Conservation (phyloP, 345 rosid species). For the Aethionema arabicum region DNA sequence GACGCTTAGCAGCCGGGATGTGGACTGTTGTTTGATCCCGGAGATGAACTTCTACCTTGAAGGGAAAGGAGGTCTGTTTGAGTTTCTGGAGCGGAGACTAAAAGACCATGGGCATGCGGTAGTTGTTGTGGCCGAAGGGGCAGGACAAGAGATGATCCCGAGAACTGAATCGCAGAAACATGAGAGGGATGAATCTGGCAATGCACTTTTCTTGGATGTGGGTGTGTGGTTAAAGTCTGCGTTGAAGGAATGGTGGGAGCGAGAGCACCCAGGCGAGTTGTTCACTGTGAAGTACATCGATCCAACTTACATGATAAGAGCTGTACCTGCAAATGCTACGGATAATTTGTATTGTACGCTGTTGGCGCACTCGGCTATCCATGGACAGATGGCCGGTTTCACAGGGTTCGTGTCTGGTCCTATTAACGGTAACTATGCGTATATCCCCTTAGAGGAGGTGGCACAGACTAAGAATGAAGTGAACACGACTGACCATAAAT, state of each 20-base stretch:
- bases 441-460: conserved; percentile 77
- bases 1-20: conserved; percentile 89
- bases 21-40: conserved; percentile 88
- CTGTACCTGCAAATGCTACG: conserved; percentile 78
- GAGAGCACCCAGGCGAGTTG: conserved; percentile 62
- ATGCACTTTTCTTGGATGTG: conserved; percentile 70
- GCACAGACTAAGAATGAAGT: conserved; percentile 66
- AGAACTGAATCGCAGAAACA: conserved; percentile 59
- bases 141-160: conserved; percentile 84
- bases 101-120: conserved; percentile 75
- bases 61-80: conserved; percentile 73
- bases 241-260: conserved; percentile 70
- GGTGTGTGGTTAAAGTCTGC: conserved; percentile 78
- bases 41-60: conserved; percentile 69
- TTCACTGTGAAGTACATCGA: conserved; percentile 84
- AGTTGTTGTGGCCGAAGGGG: conserved; percentile 85
- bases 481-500: conserved; percentile 64
- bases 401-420: conserved; percentile 89
- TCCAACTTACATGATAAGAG: conserved; percentile 94
- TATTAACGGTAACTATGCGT: conserved; percentile 77
- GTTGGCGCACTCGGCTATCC: conserved; percentile 84
- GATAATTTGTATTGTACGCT: conserved; percentile 85
- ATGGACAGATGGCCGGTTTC: conserved; percentile 88
- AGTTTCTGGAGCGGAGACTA: conserved; percentile 56
- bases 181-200: conserved; percentile 87